These are phyloP conservation scores for Lasiodiplodia gonubiensis DNA, from an alignment of 2,329 filamentous ascomycete genomes.

Conservation along the genomic window DNA sequence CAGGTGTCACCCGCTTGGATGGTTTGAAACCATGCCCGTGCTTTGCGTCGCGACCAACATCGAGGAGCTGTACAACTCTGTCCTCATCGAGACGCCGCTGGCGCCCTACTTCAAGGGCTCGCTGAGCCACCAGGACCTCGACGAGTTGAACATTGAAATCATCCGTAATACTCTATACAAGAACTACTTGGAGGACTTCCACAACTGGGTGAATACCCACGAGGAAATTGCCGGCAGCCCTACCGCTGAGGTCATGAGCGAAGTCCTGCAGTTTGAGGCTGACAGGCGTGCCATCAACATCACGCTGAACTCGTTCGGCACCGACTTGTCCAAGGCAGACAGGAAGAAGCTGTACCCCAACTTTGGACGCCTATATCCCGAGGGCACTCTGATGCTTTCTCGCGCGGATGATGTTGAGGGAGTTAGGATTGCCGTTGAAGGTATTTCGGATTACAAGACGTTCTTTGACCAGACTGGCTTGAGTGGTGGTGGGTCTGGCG, in stretches of 20 bases:
- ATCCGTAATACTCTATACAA: slow-evolving; percentile 98
- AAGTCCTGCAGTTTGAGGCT: slow-evolving; percentile 95
- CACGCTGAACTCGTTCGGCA: slow-evolving; percentile 97
- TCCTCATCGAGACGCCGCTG: slow-evolving; percentile 93
- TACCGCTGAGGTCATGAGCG: slow-evolving; percentile 92
- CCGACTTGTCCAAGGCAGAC: slow-evolving; percentile 90
- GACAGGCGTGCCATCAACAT: slow-evolving; percentile 98
- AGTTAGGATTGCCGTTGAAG: slow-evolving; percentile 90
- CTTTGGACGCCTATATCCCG: slow-evolving; percentile 90
- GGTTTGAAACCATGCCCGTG: slow-evolving; percentile 99
- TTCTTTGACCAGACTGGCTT: slow-evolving; percentile 93
- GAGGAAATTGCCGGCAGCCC: slow-evolving; percentile 86
- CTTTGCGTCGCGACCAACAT: slow-evolving; percentile 98
- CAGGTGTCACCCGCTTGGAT: slow-evolving; percentile 93
- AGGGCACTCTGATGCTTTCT: slow-evolving; percentile 93
- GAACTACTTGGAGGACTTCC: slow-evolving; percentile 98
- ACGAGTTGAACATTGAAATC: slow-evolving; percentile 99
- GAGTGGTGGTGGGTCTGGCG: slow-evolving; percentile 72
- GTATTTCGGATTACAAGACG: slow-evolving; percentile 88
- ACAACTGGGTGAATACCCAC: slow-evolving; percentile 90
- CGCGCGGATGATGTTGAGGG: slow-evolving; percentile 94
- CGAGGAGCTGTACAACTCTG: slow-evolving; percentile 97
- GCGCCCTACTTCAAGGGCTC: slow-evolving; percentile 98
- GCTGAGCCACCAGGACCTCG: slow-evolving; percentile 92
- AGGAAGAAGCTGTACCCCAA: slow-evolving; percentile 94